Evolutionary conservation across 2,329 filamentous ascomycete species (phyloP), one percentile per base, ranked within the genome.

Genomic region (Arthrinium phaeospermum): DNA sequence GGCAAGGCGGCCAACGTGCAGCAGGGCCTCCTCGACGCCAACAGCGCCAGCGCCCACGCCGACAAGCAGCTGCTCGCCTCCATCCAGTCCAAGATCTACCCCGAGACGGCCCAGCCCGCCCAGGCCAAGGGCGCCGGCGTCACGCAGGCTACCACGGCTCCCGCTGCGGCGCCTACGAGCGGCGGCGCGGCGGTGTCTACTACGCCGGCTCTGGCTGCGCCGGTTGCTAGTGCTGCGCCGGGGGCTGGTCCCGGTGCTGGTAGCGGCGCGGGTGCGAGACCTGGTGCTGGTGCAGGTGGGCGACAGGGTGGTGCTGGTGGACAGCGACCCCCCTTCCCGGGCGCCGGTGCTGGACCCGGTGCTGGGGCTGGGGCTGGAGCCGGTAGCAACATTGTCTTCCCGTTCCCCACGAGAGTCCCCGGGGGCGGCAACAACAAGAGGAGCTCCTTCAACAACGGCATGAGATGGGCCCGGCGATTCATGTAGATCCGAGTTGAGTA

Each of bases 21-120:
- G 80, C 83, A 90, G 27, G 78, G 82, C 57, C 78, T 85, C 75
- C 87, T 91, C 80, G 79, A 86, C 71, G 79, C 82, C 44, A 88
- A 91, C 75, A 83, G 91, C 5, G 79, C 82, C 3, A 82, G 74
- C 3, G 86, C 86, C 45, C 77, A 86, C n/a, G 79, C 80, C 2
- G 85, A 84, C 8, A 86, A 86, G 77, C 82, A 85, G 72, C 79
- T 81, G 34, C 82, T 81, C 53, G 86, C 86, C 5, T 72, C 77
- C 16, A 73, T 75, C 1, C 76, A 81, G 34, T 79, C 76, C 1
- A 76, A 81, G 73, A 79, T 77, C 41, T 78, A 79, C 44, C 84
- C 83, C 4, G 83, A 82, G 22, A 84, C 84, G 71, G 80, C 83
- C 75, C 76, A 83, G 6, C 77, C 77, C 22, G 77, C 83, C 4